Evolutionary conservation across 192 early-diverging fungal genomes (phyloP), one percentile per base, ranked within the genome.

Genomic region (Chytriomyces sp.): DNA sequence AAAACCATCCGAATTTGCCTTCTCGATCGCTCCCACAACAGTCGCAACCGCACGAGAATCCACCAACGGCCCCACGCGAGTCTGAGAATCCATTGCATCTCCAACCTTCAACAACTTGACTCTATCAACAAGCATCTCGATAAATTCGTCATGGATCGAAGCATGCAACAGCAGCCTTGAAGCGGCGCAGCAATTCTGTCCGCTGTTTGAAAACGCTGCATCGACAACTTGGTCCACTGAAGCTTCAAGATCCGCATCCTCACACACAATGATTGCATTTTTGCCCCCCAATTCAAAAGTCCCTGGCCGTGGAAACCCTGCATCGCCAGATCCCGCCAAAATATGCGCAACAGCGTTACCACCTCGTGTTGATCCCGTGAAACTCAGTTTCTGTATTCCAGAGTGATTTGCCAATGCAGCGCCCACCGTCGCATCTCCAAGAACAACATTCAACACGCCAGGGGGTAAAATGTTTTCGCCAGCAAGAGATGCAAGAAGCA

Each of bases 241-340:
- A 16, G 11, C 18, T 26, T 73, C 69, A n/a, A 78, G 44, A 53
- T 78, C 77, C 24, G 61, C 59, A 44, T 78, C 77, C 35, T 28
- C 69, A 47, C 20, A 73, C 9, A 78, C 72, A n/a, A 78, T 62
- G 20, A 87, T 91, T 1, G 93, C 87, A 23, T 92, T 93, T 79
- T 96, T 96, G 53, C 94, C 94, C 63, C 86, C 94, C 18, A 96
- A 82, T 80, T 96, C 94, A 59, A 96, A 75, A 1, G 91, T 91
- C 3, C 93, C 76, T 35, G 6, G 94, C 89, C 85, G 95, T 96
- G 79, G 79, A 1, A 95, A 84, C 35, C 88, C 82, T 28, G 90
- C 87, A 81, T 91, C 93, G 50, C 94, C 93, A 20, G 53, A 0
- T 4, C 20, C 16, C 53, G 53, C 16, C 16, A 57, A 20, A 57